Evolutionary conservation across 352 stramenopile genomes (phyloP), one percentile per base, ranked within the genome.

Genomic region (Phytopythium delawarense): DNA sequence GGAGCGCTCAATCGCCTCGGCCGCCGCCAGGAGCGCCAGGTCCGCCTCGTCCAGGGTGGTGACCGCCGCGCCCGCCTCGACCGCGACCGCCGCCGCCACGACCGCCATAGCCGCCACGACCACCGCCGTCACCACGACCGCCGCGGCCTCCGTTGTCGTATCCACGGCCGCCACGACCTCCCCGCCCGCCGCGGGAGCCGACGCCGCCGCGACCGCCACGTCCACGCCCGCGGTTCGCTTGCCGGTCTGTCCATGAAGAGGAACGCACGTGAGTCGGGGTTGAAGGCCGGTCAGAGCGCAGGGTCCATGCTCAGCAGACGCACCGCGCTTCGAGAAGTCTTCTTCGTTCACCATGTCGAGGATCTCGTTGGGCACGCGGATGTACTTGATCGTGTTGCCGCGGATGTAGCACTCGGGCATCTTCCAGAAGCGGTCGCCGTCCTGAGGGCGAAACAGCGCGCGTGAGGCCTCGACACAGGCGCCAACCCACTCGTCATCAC

Each of bases 341-440:
- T 98, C 87, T 78, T 98, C 94, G 35, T 92, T 76, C 16, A 99
- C 96, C 75, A 97, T 96, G 59, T 99, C 96, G 54, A 99, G 62
- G 69, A 94, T 89, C 83, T 99, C 94, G 61, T 98, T 97, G 18
- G 93, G 94, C 18, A 99, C 88, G 54, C 97, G 84, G 49, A 99
- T 91, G 76, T 99, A 99, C 81, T 99, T 99, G 69, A 99, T 98
- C 25, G 87, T 97, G 72, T 95, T 98, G 53, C 98, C 98, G 61
- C 98, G 88, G 57, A 99, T 98, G 78, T 99, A 99, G 69, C 95
- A 98, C 70, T 99, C 96, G 4, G 92, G 86, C 65, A 99, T 89
- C 74, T 99, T 99, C 88, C 94, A 99, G 77, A 99, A 99, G 52
- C 87, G 78, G 64, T 98, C 92, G 42, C 97, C 98, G 62, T 99